phyloP scores from a whole-genome alignment of 768 basidiomycete species.

The Amyloporia xantha region DNA sequence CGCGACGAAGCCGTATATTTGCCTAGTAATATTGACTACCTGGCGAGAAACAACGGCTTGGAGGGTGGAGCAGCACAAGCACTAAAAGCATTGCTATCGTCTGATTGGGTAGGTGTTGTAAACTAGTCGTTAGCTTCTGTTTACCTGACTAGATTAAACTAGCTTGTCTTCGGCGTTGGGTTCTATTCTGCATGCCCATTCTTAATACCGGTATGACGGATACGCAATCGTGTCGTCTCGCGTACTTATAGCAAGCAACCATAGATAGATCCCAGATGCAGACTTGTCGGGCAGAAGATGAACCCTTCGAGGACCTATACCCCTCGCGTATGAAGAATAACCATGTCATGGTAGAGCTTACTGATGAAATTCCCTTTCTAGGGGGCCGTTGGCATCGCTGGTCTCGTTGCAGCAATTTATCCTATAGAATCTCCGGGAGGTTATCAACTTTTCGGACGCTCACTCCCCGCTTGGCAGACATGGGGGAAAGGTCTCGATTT shows the following conservation, averaged over 20 bases:
- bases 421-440: slow-evolving; percentile 61
- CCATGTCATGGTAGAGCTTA: neutral
- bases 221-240: neutral
- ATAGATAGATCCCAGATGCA: slow-evolving; percentile 51
- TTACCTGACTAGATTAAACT: neutral
- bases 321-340: slow-evolving; percentile 36
- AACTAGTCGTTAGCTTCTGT: neutral
- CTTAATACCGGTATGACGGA: slow-evolving; percentile 44
- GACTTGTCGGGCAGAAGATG: slow-evolving; percentile 66
- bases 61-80: slow-evolving; percentile 36
- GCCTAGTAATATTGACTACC: slow-evolving; percentile 62
- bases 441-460: slow-evolving; percentile 57
- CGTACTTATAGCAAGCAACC: neutral
- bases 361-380: slow-evolving; percentile 15
- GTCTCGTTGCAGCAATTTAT: slow-evolving; percentile 59
- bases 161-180: slow-evolving; percentile 58
- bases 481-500: slow-evolving; percentile 50
- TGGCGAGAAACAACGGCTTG: slow-evolving; percentile 57
- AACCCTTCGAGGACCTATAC: slow-evolving; percentile 67
- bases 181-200: slow-evolving; percentile 64
- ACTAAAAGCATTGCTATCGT: slow-evolving; percentile 37
- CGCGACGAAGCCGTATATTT: slow-evolving; percentile 58
- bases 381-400: slow-evolving; percentile 69
- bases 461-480: slow-evolving; percentile 59
- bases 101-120: slow-evolving; percentile 40